phyloP scores from a whole-genome alignment of 805 yeast genomes.

The Spathaspora sp. region DNA sequence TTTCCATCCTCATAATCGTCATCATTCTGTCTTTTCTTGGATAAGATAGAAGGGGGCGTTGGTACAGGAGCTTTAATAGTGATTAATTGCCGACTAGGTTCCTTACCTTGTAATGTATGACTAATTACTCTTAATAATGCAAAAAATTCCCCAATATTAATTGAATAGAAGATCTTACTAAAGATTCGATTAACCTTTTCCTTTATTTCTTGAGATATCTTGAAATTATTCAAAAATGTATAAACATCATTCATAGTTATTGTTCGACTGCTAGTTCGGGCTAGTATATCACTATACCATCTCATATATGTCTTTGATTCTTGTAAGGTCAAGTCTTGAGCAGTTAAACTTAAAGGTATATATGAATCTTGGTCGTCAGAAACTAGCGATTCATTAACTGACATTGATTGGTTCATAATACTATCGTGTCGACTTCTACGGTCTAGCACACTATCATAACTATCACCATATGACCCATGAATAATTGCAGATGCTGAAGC shows the following conservation, averaged over 20 bases:
- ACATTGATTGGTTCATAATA: neutral
- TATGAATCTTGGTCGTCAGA: neutral
- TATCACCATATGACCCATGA: slow-evolving; percentile 4
- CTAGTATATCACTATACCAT: slow-evolving; percentile 86
- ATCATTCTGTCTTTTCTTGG: slow-evolving; percentile 53
- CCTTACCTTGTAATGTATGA: slow-evolving; percentile 55
- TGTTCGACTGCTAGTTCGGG: slow-evolving; percentile 63
- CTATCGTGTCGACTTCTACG: slow-evolving; percentile 2
- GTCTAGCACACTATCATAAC: slow-evolving; percentile 3
- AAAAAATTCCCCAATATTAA: slow-evolving; percentile 88
- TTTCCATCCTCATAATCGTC: slow-evolving; percentile 25
- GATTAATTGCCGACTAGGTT: slow-evolving; percentile 55
- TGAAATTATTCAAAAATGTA: slow-evolving; percentile 74
- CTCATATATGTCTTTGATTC: slow-evolving; percentile 84
- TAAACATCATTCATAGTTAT: slow-evolving; percentile 77
- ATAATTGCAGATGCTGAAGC: neutral
- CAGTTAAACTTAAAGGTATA: slow-evolving; percentile 62
- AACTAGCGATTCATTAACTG: neutral
- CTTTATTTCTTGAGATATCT: slow-evolving; percentile 49
- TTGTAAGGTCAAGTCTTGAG: slow-evolving; percentile 65
- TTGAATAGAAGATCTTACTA: slow-evolving; percentile 46
- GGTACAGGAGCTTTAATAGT: slow-evolving; percentile 63
- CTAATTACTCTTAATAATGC: slow-evolving; percentile 79
- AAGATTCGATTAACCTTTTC: slow-evolving; percentile 50
- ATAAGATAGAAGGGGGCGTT: slow-evolving; percentile 72